These are phyloP conservation scores for Yamadazyma endophytica DNA, from an alignment of 805 yeast species.

Conservation along the genomic window DNA sequence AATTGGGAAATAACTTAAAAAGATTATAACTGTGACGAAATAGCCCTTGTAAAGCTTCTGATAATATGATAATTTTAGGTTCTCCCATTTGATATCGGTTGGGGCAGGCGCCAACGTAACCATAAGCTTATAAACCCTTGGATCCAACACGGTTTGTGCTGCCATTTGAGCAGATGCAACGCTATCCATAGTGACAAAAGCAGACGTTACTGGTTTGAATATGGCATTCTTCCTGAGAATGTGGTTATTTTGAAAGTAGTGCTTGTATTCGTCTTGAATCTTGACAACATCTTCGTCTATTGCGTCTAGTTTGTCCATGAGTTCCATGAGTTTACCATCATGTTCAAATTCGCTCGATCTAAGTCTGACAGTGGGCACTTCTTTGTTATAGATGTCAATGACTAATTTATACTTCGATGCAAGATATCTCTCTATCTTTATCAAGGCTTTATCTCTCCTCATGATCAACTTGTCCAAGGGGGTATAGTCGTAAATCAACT, in stretches of 20 bases:
- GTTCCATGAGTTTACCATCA: slow-evolving; percentile 25
- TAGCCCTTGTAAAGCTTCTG: slow-evolving; percentile 36
- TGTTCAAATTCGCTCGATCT: slow-evolving; percentile 7
- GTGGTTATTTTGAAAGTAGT: slow-evolving; percentile 6
- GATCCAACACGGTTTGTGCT: slow-evolving; percentile 43
- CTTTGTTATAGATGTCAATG: slow-evolving; percentile 33
- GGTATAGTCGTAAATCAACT: slow-evolving; percentile 44
- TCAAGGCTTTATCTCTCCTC: slow-evolving; percentile 25
- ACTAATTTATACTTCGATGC: slow-evolving; percentile 39
- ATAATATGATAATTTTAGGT: slow-evolving; percentile 39
- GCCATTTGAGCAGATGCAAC: slow-evolving; percentile 49
- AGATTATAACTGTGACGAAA: slow-evolving; percentile 39
- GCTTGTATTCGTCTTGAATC: slow-evolving; percentile 25
- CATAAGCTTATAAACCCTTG: slow-evolving; percentile 39
- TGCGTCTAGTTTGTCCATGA: slow-evolving; percentile 28
- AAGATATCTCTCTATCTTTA: slow-evolving; percentile 38
- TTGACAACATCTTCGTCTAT: slow-evolving; percentile 37
- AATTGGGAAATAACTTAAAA: slow-evolving; percentile 47
- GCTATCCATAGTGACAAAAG: slow-evolving; percentile 46
- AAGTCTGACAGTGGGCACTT: slow-evolving; percentile 27
- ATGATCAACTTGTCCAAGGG: slow-evolving; percentile 36
- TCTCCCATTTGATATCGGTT: slow-evolving; percentile 43
- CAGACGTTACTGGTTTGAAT: slow-evolving; percentile 40
- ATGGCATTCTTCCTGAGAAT: slow-evolving; percentile 21
- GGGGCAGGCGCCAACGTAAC: slow-evolving; percentile 46